Evolutionary conservation across 208 protist species (phyloP).

Genomic region (Naegleria lovaniensis): DNA sequence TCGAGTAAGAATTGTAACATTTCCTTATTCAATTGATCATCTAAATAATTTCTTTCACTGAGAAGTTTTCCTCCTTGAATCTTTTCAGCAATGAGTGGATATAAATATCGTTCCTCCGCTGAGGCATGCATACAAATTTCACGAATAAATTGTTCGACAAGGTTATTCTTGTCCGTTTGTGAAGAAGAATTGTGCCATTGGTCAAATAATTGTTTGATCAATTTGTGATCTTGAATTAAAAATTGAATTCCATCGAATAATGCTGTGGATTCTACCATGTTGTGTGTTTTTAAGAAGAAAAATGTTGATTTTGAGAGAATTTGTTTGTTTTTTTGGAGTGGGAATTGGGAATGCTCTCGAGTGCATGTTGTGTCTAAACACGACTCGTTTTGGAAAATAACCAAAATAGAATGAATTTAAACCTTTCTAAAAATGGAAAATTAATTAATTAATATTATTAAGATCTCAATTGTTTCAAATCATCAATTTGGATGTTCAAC

Average conservation of each 20-base stretch:
- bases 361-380: too few relatives aligned
- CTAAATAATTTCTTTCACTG: neutral
- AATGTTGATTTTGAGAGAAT: too few relatives aligned
- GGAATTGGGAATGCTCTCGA: too few relatives aligned
- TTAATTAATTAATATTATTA: too few relatives aligned
- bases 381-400: too few relatives aligned
- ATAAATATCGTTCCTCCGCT: neutral
- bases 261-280: neutral
- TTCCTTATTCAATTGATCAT: slow-evolving; percentile 22
- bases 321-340: neutral
- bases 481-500: too few relatives aligned
- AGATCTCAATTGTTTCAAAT: too few relatives aligned
- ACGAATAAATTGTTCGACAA: neutral
- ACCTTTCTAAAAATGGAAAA: too few relatives aligned
- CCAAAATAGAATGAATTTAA: too few relatives aligned
- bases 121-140: neutral
- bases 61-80: neutral
- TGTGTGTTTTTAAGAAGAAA: neutral
- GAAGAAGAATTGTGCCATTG: neutral
- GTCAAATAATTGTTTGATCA: neutral
- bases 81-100: neutral
- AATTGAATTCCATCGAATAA: neutral
- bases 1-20: neutral
- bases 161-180: neutral
- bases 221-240: neutral